Percentiles rank a stretch among this genome's conserved stretches.
Evolutionary conservation across 2,329 filamentous ascomycete genomes (phyloP).

Genomic region (Sarocladiaceae sp.): DNA sequence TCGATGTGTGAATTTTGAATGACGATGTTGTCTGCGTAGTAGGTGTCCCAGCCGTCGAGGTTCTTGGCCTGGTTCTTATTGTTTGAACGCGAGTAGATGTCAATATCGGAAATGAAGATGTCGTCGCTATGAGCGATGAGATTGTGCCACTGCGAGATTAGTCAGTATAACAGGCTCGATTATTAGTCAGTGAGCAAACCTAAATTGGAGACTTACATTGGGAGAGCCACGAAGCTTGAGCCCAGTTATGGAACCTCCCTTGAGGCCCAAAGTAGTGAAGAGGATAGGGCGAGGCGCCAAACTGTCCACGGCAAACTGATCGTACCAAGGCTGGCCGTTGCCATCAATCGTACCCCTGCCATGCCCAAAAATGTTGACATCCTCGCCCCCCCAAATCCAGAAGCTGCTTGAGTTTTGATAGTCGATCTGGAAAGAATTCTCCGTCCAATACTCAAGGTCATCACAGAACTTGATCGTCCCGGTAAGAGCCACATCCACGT

Average conservation of each 20-base stretch:
- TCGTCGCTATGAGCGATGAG: conserved; percentile 62
- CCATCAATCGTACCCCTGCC: conserved; percentile 45
- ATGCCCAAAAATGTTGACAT: conserved; percentile 62
- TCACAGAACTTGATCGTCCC: conserved; percentile 60
- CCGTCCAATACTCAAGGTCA: conserved; percentile 66
- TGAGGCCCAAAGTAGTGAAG: conserved; percentile 51
- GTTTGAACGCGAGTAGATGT: conserved; percentile 51
- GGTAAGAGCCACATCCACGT: conserved; percentile 55
- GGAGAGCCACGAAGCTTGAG: conserved; percentile 57
- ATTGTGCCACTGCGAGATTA: conserved; percentile 34
- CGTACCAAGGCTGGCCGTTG: conserved; percentile 62
- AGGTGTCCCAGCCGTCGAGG: conserved; percentile 63
- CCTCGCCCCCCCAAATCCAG: conserved; percentile 27
- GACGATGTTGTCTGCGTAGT: conserved; percentile 56
- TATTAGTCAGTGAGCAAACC: no score
- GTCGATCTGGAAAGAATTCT: conserved; percentile 56
- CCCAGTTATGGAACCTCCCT: conserved; percentile 54
- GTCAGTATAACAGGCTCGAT: background rate
- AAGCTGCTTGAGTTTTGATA: conserved; percentile 59
- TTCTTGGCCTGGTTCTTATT: conserved; percentile 57
- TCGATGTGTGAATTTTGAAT: conserved; percentile 63
- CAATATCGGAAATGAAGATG: conserved; percentile 59
- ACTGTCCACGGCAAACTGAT: conserved; percentile 52
- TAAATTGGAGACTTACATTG: conserved; percentile 18
- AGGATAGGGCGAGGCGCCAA: conserved; percentile 56